phyloP scores from a whole-genome alignment of 179 eudicot species.

The Vitellaria paradoxa region DNA sequence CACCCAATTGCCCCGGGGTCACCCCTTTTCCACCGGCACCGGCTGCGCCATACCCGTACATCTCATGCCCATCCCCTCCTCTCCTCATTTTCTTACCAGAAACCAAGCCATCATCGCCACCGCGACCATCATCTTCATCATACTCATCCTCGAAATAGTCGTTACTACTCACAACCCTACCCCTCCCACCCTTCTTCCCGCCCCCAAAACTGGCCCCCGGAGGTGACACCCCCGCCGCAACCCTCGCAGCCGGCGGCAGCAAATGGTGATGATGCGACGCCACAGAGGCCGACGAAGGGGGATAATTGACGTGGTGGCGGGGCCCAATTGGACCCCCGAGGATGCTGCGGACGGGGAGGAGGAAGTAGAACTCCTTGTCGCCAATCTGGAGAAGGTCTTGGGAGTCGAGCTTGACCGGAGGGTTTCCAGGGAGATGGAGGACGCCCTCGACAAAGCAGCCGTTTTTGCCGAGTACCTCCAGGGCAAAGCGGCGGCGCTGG shows the following conservation, averaged over 20 bases:
- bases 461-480: slow-evolving; percentile 88
- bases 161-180: slow-evolving; percentile 20
- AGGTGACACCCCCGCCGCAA: slow-evolving; percentile 17
- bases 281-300: slow-evolving; percentile 20
- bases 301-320: slow-evolving; percentile 31
- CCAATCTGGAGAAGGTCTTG: slow-evolving; percentile 90
- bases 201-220: slow-evolving; percentile 21
- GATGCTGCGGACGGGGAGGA: slow-evolving; percentile 72
- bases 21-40: slow-evolving; percentile 40
- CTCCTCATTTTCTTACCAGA: slow-evolving; percentile 43
- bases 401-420: slow-evolving; percentile 81
- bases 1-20: slow-evolving; percentile 42
- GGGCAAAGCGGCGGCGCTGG: slow-evolving; percentile 81
- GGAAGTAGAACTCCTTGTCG: slow-evolving; percentile 86
- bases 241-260: slow-evolving; percentile 21
- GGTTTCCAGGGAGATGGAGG: slow-evolving; percentile 71
- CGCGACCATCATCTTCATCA: slow-evolving; percentile 18
- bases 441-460: slow-evolving; percentile 91
- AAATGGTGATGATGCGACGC: slow-evolving; percentile 7
- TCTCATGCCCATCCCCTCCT: slow-evolving; percentile 27
- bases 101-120: slow-evolving; percentile 24
- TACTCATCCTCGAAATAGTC: slow-evolving; percentile 15
- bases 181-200: slow-evolving; percentile 32
- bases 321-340: slow-evolving; percentile 52
- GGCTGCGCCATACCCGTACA: neutral